Conservation (phyloP, 1,284 basidiomycete species). For the Ceratobasidium sp. region DNA sequence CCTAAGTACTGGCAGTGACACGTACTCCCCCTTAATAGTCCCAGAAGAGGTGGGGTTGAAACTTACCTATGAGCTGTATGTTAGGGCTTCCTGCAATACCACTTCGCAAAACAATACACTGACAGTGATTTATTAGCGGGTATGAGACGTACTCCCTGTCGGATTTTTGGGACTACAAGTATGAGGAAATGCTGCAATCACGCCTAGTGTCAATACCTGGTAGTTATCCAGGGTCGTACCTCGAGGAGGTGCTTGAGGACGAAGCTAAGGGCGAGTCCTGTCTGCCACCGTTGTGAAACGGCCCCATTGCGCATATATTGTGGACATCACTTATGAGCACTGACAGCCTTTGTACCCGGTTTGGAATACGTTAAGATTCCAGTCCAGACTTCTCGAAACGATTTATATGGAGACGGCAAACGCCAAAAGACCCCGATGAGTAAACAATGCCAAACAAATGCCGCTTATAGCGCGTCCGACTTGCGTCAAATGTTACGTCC, state of each 20-base stretch:
- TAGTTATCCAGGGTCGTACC: not conserved
- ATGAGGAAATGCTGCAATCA: not conserved
- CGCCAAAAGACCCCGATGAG: slow-evolving; percentile 30
- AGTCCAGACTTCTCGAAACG: no score
- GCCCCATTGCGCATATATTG: no score
- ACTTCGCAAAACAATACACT: not conserved
- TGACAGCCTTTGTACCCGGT: no score
- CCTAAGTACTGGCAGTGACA: not conserved
- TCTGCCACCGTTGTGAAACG: no score
- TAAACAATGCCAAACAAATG: slow-evolving; percentile 25
- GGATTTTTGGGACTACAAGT: slow-evolving; percentile 9
- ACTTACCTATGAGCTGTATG: not conserved
- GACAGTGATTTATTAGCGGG: not conserved
- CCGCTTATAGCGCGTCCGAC: not conserved
- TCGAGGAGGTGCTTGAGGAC: no score
- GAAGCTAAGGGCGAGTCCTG: no score
- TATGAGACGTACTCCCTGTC: not conserved
- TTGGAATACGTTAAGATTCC: no score
- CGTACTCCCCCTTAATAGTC: not conserved
- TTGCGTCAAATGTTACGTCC: no score
- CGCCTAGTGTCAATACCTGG: not conserved
- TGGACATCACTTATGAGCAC: no score
- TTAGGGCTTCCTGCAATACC: not conserved
- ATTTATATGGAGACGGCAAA: no score
- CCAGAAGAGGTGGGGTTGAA: not conserved